phyloP scores from a whole-genome alignment of 2,329 filamentous ascomycete species.

The Xenoacremonium recifei region DNA sequence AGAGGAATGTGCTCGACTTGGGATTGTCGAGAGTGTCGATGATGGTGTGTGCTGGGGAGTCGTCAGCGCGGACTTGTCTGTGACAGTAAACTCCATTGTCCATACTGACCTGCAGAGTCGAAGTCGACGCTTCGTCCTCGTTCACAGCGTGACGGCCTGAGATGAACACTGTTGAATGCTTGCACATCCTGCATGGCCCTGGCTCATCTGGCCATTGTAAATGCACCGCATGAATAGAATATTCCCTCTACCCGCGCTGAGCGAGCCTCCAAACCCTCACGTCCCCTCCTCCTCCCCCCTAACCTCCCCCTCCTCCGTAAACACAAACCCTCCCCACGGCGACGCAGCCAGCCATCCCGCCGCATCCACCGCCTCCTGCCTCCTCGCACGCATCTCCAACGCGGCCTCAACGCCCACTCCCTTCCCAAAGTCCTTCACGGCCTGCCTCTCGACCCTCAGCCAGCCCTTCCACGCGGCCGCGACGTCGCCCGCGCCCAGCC shows the following conservation, averaged over 20 bases:
- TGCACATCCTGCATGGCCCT: too few relatives aligned
- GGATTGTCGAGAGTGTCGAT: too few relatives aligned
- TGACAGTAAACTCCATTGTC: too few relatives aligned
- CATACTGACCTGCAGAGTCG: too few relatives aligned
- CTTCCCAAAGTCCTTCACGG: conserved; percentile 37
- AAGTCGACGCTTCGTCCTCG: too few relatives aligned
- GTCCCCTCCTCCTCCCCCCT: not conserved
- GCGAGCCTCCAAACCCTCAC: not conserved
- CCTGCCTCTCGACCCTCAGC: conserved; percentile 48
- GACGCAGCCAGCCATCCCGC: conserved; percentile 48
- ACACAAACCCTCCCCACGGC: conserved; percentile 49
- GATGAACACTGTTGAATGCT: too few relatives aligned
- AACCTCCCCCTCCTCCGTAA: conserved; percentile 27
- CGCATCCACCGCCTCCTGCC: conserved; percentile 39
- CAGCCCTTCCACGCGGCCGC: conserved; percentile 45
- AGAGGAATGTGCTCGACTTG: too few relatives aligned
- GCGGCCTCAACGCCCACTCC: conserved; percentile 46
- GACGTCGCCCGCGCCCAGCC: conserved; percentile 32
- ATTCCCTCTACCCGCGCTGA: not conserved
- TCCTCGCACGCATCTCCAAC: conserved; percentile 36
- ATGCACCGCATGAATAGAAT: too few relatives aligned
- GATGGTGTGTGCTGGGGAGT: too few relatives aligned
- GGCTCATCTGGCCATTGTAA: too few relatives aligned
- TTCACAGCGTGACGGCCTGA: too few relatives aligned
- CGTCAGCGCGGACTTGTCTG: too few relatives aligned